Base-by-base conservation (phyloP, 2,329 filamentous ascomycete species). In the Periconia digitata region DNA sequence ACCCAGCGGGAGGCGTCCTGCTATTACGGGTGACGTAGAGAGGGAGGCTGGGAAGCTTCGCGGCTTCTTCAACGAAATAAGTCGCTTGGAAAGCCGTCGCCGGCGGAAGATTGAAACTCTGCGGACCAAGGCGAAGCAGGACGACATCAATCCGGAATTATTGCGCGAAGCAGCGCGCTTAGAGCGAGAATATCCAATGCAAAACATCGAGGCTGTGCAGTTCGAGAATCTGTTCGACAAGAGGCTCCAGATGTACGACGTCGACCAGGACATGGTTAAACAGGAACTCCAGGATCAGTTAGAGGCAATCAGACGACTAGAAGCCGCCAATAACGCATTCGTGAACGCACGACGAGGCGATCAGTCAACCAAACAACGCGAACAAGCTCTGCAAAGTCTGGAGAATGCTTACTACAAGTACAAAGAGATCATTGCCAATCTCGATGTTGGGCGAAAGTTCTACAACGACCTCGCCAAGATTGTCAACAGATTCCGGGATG, bases 401-500 rank as follows among this genome's bases (percentile, higher is more conserved):
- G 92, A 97, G 70, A 91, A 89, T 55, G 92, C 90, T 0, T 97
- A 95, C 68, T 85, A 91, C 71, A 95, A 92, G 73, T 97, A 97
- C 76, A 96, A 96, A 73, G 92, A 99, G 69, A 90, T 97, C 47
- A 85, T 96, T 48, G 89, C 84, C 56, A 96, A 97, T 65, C 79
- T 96, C 2, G 92, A 97, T 56, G 89, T 88, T 0, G 94, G 90
- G 0, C 80, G 92, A 44, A 96, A 94, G 69, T 99, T 99, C 68
- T 99, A 97, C 76, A 99, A 99, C 59, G 92, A 97, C 64, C 79
- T 99, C 4, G 89, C 88, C 40, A 89, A 87, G 71, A 91, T 97
- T 53, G 89, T 96, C 1, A 86, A 85, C 32, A 80, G 86, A 8
- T 97, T 96, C 69, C 80, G 91, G 16, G 92, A 96, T 58, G 88